Base-by-base conservation (phyloP, 1,284 basidiomycete species). In the Malassezia obtusa region DNA sequence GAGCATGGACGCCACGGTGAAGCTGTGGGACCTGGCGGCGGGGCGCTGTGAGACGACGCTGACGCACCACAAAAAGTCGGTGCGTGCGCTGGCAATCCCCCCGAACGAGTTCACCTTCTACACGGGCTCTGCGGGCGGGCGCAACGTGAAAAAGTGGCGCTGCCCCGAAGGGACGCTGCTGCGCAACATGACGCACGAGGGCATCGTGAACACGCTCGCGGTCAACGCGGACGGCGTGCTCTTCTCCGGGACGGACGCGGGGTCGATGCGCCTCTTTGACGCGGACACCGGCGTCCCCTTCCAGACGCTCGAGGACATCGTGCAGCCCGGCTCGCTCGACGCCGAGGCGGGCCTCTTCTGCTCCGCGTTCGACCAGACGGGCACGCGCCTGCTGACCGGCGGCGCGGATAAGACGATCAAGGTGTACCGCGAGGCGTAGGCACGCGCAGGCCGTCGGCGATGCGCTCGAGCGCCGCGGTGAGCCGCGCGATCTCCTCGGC, bases 71-170 rank as follows among this genome's bases (percentile, higher is more conserved):
- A 96, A 98, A 77, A 99, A 99, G 76, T 89, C 63, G 26, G 90
- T 99, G 1, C 84, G 92, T 51, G 84, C 91, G 0, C 79, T 99
- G 41, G 86, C 91, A 1, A 83, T 96, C 49, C 90, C 95, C 71
- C 92, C 92, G 0, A 89, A 87, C 9, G 91, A 98, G 71, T 98
- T 60, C 45, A 65, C 61, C 14, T 99, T 99, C 68, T 92, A 89
- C 6, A 86, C 86, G 1, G 92, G 87, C 37, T 90, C 87, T 8
- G 86, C 91, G 0, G 92, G 92, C 12, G 90, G 89, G 0, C 94
- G 94, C 78, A 96, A 96, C 75, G 94, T 98, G 78, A 99, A 99
- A 76, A 95, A 95, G 74, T 99, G 92, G 92, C 91, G 92, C 69
- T 96, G 88, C 67, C 92, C 92, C 11, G 89, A 96, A 60, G 94